Conservation (phyloP, 2,329 filamentous ascomycete genomes). For the Paecilomyces niveus region DNA sequence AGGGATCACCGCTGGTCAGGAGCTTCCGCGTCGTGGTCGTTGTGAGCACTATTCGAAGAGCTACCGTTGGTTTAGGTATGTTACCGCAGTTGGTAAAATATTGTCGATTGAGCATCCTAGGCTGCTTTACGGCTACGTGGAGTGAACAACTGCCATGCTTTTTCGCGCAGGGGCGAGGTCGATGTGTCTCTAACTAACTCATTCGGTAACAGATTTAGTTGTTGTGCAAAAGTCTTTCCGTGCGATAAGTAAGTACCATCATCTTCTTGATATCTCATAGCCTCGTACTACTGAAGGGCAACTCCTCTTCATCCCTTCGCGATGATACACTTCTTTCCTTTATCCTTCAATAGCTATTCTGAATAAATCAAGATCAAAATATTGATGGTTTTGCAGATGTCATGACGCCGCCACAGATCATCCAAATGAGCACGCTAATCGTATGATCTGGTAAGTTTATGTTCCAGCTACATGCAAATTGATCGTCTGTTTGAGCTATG, state of each 20-base stretch:
- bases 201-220: slow-evolving; percentile 43
- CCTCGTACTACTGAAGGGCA: too few species aligned
- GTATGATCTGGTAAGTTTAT: slow-evolving; percentile 63
- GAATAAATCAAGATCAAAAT: neutral
- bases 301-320: too few species aligned
- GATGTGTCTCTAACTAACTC: slow-evolving; percentile 5
- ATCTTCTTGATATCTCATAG: neutral
- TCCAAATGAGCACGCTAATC: slow-evolving; percentile 70
- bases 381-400: slow-evolving; percentile 44
- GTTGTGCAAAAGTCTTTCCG: slow-evolving; percentile 50
- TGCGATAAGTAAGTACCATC: slow-evolving; percentile 44
- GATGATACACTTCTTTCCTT: neutral
- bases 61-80: slow-evolving; percentile 50
- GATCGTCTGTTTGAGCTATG: neutral
- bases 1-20: slow-evolving; percentile 48
- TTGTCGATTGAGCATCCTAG: neutral
- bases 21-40: slow-evolving; percentile 46
- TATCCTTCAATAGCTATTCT: neutral
- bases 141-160: neutral
- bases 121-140: neutral
- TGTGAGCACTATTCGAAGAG: slow-evolving; percentile 50
- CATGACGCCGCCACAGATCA: slow-evolving; percentile 68
- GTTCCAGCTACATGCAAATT: neutral
- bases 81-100: neutral
- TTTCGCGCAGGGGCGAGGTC: neutral